Conservation (phyloP, 768 basidiomycete genomes). For the Boletus barrowsii region DNA sequence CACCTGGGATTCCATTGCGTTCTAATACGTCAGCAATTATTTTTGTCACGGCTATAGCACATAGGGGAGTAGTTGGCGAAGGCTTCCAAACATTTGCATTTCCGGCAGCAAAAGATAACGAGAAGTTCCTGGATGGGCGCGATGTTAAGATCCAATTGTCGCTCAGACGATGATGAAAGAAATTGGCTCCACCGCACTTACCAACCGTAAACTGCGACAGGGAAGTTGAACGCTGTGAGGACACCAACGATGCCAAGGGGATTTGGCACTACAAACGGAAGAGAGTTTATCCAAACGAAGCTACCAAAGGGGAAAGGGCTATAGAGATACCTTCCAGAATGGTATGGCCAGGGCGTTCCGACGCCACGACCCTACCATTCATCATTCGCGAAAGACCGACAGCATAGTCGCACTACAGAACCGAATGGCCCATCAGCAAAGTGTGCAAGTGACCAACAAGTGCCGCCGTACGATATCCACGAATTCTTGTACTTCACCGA, state of each 20-base stretch:
- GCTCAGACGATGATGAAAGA: slow-evolving; percentile 1
- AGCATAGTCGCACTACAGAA: slow-evolving; percentile 83
- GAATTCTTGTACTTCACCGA: slow-evolving; percentile 93
- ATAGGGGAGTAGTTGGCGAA: slow-evolving; percentile 83
- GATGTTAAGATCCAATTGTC: slow-evolving; percentile 9
- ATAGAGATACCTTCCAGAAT: slow-evolving; percentile 73
- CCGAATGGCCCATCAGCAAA: slow-evolving; percentile 7
- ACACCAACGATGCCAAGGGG: slow-evolving; percentile 76
- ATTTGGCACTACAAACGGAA: slow-evolving; percentile 68
- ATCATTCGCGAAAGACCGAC: slow-evolving; percentile 91
- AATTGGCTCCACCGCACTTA: slow-evolving; percentile 29
- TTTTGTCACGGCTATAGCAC: slow-evolving; percentile 86
- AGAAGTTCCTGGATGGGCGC: slow-evolving; percentile 69
- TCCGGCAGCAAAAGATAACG: slow-evolving; percentile 83
- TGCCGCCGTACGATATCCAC: slow-evolving; percentile 76
- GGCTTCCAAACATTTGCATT: slow-evolving; percentile 98
- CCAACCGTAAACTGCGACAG: slow-evolving; percentile 92
- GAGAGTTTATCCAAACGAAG: slow-evolving; percentile 7
- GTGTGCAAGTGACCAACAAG: not conserved
- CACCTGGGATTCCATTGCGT: slow-evolving; percentile 78
- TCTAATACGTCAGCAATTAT: slow-evolving; percentile 82
- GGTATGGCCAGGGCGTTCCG: slow-evolving; percentile 86
- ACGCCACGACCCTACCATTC: slow-evolving; percentile 84
- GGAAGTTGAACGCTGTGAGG: slow-evolving; percentile 95
- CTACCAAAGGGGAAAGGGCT: not conserved